A percentile compares a stretch with the other conserved stretches of the same genome.
Conservation (phyloP, 2,329 filamentous ascomycete species). For the Aspergillus neotritici region DNA sequence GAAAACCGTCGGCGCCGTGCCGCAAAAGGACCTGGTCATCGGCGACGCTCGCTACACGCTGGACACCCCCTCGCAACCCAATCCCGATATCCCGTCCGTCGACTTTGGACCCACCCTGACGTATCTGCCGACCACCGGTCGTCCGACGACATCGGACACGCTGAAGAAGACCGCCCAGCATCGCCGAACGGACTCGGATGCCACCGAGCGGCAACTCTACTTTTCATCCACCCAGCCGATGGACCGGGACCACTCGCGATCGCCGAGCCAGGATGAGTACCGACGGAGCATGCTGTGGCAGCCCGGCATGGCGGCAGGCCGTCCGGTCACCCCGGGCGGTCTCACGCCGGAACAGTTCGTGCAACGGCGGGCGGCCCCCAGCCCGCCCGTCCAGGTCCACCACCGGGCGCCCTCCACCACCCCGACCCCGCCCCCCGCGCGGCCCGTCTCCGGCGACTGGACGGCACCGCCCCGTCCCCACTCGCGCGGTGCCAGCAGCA, state of each 20-base stretch:
- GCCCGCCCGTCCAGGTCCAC: slow-evolving; percentile 55
- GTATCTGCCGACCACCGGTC: slow-evolving; percentile 52
- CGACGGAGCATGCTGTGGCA: slow-evolving; percentile 73
- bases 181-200: slow-evolving; percentile 29
- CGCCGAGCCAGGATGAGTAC: slow-evolving; percentile 45
- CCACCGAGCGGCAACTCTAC: slow-evolving; percentile 25
- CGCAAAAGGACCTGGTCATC: slow-evolving; percentile 41
- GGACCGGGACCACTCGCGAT: slow-evolving; percentile 33
- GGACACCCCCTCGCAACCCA: slow-evolving; percentile 27
- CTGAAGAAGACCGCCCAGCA: slow-evolving; percentile 34
- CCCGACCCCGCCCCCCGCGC: slow-evolving; percentile 37
- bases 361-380: slow-evolving; percentile 62
- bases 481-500: slow-evolving; percentile 54
- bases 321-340: slow-evolving; percentile 45
- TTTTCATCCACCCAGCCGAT: slow-evolving; percentile 18
- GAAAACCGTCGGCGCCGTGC: slow-evolving; percentile 63
- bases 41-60: slow-evolving; percentile 43
- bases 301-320: slow-evolving; percentile 54
- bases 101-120: slow-evolving; percentile 83
- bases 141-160: slow-evolving; percentile 53
- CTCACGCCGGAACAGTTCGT: slow-evolving; percentile 80
- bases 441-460: slow-evolving; percentile 38
- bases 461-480: slow-evolving; percentile 30
- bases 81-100: slow-evolving; percentile 62
- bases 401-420: slow-evolving; percentile 54